phyloP scores from a whole-genome alignment of 2,329 filamentous ascomycete genomes.

The Ampelomyces quisqualis region DNA sequence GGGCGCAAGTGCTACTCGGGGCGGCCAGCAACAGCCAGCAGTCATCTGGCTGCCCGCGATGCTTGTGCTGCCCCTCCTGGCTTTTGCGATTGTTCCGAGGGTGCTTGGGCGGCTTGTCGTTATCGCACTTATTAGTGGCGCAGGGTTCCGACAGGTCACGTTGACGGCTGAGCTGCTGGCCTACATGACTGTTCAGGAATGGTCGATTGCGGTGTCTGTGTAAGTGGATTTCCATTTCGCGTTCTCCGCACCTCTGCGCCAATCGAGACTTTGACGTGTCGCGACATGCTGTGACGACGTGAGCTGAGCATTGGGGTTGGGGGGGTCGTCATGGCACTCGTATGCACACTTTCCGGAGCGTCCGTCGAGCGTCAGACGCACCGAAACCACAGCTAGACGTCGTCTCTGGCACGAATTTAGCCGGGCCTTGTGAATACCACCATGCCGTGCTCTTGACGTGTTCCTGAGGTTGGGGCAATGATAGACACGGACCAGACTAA shows the following conservation, averaged over 20 bases:
- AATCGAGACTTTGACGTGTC: background rate
- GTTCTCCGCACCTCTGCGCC: conserved; percentile 7
- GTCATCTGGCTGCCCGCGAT: conserved; percentile 42
- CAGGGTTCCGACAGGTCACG: conserved; percentile 37
- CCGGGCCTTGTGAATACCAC: conserved; percentile 4
- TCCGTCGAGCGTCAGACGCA: conserved; percentile 4
- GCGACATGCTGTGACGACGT: background rate
- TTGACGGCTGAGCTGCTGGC: conserved; percentile 37
- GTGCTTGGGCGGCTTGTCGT: conserved; percentile 45
- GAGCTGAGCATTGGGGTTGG: conserved; percentile 13
- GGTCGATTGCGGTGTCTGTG: conserved; percentile 42
- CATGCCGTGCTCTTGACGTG: conserved; percentile 11
- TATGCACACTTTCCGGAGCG: too few relatives aligned
- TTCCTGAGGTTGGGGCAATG: conserved; percentile 16
- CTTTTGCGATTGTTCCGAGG: conserved; percentile 47
- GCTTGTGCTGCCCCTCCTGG: conserved; percentile 45
- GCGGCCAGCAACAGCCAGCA: conserved; percentile 23
- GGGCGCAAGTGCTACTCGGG: conserved; percentile 17
- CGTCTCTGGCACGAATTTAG: too few relatives aligned
- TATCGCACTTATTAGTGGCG: conserved; percentile 42
- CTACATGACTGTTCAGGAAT: conserved; percentile 43
- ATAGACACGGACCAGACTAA: conserved; percentile 34
- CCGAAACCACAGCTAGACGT: too few relatives aligned
- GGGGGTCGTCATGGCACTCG: conserved; percentile 8
- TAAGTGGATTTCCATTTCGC: conserved; percentile 44